Evolutionary conservation across 2,329 filamentous ascomycete species (phyloP).

Genomic region (Colletotrichum lini): DNA sequence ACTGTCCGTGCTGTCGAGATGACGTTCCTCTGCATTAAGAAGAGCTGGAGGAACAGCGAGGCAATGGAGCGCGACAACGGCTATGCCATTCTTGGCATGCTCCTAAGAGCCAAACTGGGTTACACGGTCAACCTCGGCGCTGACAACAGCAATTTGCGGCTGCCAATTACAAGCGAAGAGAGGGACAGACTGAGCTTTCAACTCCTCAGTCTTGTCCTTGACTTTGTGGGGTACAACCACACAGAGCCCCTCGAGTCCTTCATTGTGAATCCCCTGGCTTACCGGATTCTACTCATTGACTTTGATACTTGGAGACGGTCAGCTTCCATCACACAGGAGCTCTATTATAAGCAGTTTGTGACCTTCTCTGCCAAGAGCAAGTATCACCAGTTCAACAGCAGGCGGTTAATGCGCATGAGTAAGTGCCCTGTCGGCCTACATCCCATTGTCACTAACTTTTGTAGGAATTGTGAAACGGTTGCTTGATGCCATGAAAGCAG

Average conservation of each 20-base stretch:
- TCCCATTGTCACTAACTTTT: conserved; percentile 39
- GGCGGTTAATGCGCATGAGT: conserved; percentile 91
- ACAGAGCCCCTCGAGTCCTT: conserved; percentile 87
- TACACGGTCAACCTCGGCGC: conserved; percentile 54
- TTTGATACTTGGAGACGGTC: conserved; percentile 93
- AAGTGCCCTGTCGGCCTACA: conserved; percentile 55
- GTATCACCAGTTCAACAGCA: conserved; percentile 91
- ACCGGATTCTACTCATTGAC: conserved; percentile 91
- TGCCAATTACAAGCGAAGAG: conserved; percentile 66
- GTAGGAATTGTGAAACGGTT: conserved; percentile 90
- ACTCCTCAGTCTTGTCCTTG: conserved; percentile 82
- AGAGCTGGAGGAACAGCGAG: conserved; percentile 97
- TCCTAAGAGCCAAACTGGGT: conserved; percentile 87
- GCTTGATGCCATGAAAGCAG: conserved; percentile 90
- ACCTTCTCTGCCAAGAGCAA: conserved; percentile 92
- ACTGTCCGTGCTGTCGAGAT: conserved; percentile 85
- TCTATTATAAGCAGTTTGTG: conserved; percentile 94
- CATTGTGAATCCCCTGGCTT: conserved; percentile 95
- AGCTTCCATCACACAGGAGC: conserved; percentile 80
- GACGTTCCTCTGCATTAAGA: conserved; percentile 86
- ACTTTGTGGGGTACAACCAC: conserved; percentile 91
- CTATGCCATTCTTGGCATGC: conserved; percentile 87
- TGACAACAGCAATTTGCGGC: conserved; percentile 51
- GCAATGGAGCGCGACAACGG: conserved; percentile 97
- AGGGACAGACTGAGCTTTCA: conserved; percentile 71